A percentile compares a stretch with the other conserved stretches of the same genome.
Evolutionary conservation across 2,329 filamentous ascomycete species (phyloP).

Genomic region (Neoscytalidium dimidiatum): DNA sequence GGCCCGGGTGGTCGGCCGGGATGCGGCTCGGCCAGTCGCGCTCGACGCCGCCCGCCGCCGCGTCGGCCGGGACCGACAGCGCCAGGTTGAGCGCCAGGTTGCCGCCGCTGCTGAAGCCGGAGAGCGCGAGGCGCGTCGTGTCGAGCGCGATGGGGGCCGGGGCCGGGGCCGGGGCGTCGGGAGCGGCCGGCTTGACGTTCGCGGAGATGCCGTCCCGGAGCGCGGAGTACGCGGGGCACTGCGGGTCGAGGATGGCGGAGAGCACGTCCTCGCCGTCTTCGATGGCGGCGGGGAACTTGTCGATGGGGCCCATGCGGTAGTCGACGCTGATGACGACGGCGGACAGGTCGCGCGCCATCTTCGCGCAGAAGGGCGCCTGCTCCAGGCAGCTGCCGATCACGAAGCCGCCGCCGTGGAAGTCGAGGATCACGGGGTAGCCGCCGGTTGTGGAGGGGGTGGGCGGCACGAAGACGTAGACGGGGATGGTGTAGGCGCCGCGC

Average conservation of each 20-base stretch:
- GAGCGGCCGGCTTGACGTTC: slow-evolving; percentile 23
- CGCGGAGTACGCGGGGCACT: slow-evolving; percentile 11
- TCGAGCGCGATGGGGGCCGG: slow-evolving; percentile 35
- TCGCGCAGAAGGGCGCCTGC: slow-evolving; percentile 50
- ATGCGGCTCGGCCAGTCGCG: slow-evolving; percentile 43
- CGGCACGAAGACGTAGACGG: slow-evolving; percentile 46
- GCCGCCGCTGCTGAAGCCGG: slow-evolving; percentile 49
- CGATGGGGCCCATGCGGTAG: slow-evolving; percentile 50
- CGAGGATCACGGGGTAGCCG: slow-evolving; percentile 41
- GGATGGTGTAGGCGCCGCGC: slow-evolving; percentile 39
- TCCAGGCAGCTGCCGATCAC: slow-evolving; percentile 46
- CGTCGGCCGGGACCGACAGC: slow-evolving; percentile 29
- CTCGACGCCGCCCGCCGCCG: too few relatives aligned
- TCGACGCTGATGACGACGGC: slow-evolving; percentile 50
- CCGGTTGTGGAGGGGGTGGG: slow-evolving; percentile 27
- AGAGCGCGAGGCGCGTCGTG: slow-evolving; percentile 41
- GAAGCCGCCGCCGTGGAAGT: slow-evolving; percentile 49
- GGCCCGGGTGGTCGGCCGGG: slow-evolving; percentile 34
- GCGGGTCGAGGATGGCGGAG: slow-evolving; percentile 42
- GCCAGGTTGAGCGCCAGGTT: slow-evolving; percentile 51
- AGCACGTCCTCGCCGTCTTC: slow-evolving; percentile 51
- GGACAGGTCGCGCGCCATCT: slow-evolving; percentile 45
- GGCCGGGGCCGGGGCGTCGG: slow-evolving; percentile 25
- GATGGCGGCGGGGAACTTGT: slow-evolving; percentile 50
- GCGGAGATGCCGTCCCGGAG: slow-evolving; percentile 14